These are phyloP conservation scores for Lipomyces mesembrius DNA, from an alignment of 805 yeast species.

Conservation along the genomic window DNA sequence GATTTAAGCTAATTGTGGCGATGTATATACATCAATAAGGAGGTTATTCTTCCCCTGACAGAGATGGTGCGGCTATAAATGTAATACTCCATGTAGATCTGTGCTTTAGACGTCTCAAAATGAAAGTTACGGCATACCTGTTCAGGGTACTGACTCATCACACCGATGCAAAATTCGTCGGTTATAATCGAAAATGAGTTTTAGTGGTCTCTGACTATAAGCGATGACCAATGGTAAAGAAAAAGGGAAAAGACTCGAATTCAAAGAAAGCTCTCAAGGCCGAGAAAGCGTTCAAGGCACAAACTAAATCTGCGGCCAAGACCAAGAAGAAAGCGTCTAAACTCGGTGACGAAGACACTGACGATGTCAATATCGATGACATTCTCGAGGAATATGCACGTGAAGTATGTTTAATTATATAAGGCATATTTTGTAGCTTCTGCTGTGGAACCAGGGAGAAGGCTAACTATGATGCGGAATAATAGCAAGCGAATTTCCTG, in stretches of 20 bases:
- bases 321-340: conserved; percentile 76
- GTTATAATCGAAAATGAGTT: neutral
- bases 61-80: neutral
- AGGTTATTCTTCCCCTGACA: neutral
- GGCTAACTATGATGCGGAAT: conserved; percentile 39
- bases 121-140: neutral
- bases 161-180: neutral
- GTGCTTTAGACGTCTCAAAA: neutral
- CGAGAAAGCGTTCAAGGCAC: conserved; percentile 76
- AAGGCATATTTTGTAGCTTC: neutral
- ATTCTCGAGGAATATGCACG: conserved; percentile 74
- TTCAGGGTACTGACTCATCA: neutral
- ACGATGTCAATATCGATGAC: conserved; percentile 80
- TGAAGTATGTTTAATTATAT: conserved; percentile 19
- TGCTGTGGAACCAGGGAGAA: neutral
- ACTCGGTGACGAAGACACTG: conserved; percentile 74
- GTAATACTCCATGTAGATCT: neutral
- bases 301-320: conserved; percentile 72
- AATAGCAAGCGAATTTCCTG: conserved; percentile 80
- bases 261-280: conserved; percentile 89
- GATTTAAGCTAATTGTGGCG: neutral
- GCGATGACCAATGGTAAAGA: conserved; percentile 73
- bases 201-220: neutral
- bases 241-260: conserved; percentile 76
- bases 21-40: neutral